Conservation (phyloP, 139 green algal species). For the Spirogloea muscicola region DNA sequence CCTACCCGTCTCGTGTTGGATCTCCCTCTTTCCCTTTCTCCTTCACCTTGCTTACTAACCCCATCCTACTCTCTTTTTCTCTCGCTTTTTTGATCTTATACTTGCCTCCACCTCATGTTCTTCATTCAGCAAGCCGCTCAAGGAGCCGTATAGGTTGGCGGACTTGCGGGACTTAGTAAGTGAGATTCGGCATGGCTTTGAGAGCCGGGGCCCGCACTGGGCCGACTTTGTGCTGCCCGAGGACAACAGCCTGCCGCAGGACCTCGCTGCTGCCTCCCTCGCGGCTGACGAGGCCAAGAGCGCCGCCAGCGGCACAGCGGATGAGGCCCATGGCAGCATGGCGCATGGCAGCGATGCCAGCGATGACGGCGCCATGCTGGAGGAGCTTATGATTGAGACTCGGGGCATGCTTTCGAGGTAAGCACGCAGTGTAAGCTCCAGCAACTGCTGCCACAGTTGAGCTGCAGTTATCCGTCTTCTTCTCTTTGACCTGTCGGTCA, state of each 20-base stretch:
- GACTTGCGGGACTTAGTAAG: constrained; percentile 7
- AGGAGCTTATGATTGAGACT: constrained; percentile 29
- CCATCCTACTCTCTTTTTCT: neutral
- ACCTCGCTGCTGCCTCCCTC: constrained; percentile 24
- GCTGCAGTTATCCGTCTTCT: too few species aligned
- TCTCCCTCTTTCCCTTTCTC: neutral
- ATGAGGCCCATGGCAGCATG: too few species aligned
- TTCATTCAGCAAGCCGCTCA: constrained; percentile 25
- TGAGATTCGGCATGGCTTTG: constrained; percentile 6
- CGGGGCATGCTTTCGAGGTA: constrained; percentile 14
- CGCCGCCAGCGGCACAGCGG: neutral
- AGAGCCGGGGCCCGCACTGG: constrained; percentile 3
- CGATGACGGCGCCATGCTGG: constrained; percentile 18
- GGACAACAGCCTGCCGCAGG: constrained; percentile 23
- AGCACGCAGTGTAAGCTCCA: too few species aligned
- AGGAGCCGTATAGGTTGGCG: constrained; percentile 24
- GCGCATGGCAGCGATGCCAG: too few species aligned
- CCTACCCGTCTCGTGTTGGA: too few species aligned
- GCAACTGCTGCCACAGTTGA: too few species aligned
- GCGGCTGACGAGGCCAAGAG: constrained; percentile 6
- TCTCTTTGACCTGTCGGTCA: too few species aligned
- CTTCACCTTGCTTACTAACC: neutral
- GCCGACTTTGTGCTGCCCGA: constrained; percentile 21
- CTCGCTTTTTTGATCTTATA: neutral
- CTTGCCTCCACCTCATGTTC: neutral